Percentiles rank a stretch among this genome's conserved stretches.
These are phyloP conservation scores for Juglanconis sp. DNA, from an alignment of 2,329 filamentous ascomycete species.

Conservation along the genomic window DNA sequence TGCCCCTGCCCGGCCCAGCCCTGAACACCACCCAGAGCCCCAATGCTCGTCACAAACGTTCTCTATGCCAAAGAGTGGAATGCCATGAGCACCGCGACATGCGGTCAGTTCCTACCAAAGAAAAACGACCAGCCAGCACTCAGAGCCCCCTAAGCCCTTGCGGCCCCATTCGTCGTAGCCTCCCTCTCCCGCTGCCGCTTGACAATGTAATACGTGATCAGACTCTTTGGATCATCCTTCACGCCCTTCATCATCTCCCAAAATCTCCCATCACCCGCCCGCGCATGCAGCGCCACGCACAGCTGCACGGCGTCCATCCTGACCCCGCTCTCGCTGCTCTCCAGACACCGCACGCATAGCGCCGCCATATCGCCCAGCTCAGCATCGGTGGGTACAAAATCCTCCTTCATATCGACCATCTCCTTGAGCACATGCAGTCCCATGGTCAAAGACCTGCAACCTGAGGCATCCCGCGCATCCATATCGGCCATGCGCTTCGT, in stretches of 20 bases:
- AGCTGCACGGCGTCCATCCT: constrained; percentile 75
- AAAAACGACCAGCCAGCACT: neutral
- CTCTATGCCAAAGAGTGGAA: neutral
- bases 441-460: constrained; percentile 56
- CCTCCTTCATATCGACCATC: constrained; percentile 48
- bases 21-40: neutral
- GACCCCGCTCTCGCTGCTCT: constrained; percentile 59
- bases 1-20: neutral
- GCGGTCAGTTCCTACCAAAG: neutral
- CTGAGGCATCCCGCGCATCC: constrained; percentile 41
- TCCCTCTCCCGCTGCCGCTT: constrained; percentile 58
- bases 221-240: constrained; percentile 69
- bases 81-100: neutral
- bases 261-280: constrained; percentile 59
- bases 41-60: neutral
- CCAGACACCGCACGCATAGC: constrained; percentile 55
- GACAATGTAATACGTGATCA: constrained; percentile 80
- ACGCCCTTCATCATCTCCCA: constrained; percentile 65
- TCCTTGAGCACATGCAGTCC: constrained; percentile 61
- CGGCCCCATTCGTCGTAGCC: neutral
- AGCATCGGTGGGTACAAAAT: constrained; percentile 47
- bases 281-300: constrained; percentile 68
- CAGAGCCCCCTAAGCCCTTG: constrained; percentile 7
- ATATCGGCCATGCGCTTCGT: constrained; percentile 45
- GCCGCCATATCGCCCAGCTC: constrained; percentile 51